phyloP scores from a whole-genome alignment of 2,329 filamentous ascomycete genomes.

The Aspergillus ochraceus region DNA sequence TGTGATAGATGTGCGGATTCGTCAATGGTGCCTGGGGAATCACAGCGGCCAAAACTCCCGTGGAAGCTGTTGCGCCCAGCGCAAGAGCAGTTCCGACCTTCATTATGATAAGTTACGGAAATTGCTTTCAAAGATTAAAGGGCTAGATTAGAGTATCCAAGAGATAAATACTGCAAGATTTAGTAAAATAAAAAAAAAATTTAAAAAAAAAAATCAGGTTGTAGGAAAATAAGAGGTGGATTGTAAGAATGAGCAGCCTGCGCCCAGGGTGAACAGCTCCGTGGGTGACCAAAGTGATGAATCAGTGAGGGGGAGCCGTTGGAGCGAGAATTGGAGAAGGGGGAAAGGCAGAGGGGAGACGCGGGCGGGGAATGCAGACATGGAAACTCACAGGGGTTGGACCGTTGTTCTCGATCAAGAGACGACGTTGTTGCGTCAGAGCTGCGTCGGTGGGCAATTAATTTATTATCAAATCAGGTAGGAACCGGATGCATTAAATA shows the following conservation, averaged over 20 bases:
- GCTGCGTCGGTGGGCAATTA: not conserved
- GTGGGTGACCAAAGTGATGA: too few relatives aligned
- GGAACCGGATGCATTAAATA: too few relatives aligned
- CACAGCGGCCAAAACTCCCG: constrained; percentile 31
- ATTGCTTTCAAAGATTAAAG: not conserved
- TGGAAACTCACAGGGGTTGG: too few relatives aligned
- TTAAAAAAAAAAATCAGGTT: not conserved
- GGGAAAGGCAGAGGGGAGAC: not conserved
- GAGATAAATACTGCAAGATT: not conserved
- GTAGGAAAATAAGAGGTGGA: not conserved
- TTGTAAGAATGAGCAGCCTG: not conserved
- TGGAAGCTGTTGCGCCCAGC: constrained; percentile 35
- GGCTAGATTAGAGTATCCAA: not conserved
- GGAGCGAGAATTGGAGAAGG: not conserved
- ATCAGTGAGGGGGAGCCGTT: not conserved
- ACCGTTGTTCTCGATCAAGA: not conserved
- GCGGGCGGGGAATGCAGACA: not conserved
- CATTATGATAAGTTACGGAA: constrained; percentile 34
- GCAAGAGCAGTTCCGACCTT: constrained; percentile 35
- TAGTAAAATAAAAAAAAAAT: too few relatives aligned
- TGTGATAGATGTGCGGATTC: constrained; percentile 24
- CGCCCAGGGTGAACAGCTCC: not conserved
- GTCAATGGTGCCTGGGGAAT: constrained; percentile 31
- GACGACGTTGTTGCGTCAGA: not conserved
- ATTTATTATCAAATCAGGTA: too few relatives aligned